Conservation (phyloP, 73 alveolate species). For the Symbiodinium pilosum region DNA sequence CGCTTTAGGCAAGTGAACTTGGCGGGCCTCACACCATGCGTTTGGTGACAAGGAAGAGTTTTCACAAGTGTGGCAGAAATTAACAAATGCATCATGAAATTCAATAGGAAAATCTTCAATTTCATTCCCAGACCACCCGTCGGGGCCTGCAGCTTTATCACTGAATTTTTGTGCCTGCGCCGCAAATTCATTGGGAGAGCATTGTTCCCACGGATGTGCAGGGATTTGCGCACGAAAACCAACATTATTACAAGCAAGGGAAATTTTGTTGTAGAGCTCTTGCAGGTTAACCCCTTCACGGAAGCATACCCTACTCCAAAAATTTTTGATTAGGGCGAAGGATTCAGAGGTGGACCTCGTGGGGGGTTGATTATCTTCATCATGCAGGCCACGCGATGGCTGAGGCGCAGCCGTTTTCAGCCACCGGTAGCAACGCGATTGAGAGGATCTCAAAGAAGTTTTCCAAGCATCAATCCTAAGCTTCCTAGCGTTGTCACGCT, state of each 20-base stretch:
- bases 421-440: neutral
- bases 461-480: neutral
- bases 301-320: neutral
- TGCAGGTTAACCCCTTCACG: neutral
- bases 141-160: neutral
- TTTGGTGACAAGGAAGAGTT: neutral
- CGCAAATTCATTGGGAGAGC: neutral
- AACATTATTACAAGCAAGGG: neutral
- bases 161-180: neutral
- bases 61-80: neutral
- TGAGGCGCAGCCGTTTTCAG: neutral
- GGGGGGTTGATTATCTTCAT: neutral
- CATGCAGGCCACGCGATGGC: neutral
- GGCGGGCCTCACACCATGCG: neutral
- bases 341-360: neutral
- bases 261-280: neutral
- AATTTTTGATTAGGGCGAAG: neutral
- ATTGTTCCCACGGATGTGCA: neutral
- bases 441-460: neutral
- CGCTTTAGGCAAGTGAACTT: neutral
- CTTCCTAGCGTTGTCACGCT: neutral
- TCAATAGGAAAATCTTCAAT: neutral
- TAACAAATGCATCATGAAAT: neutral
- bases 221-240: neutral
- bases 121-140: neutral